Conservation (phyloP, 2,329 filamentous ascomycete species). For the Alternaria ethzedia region DNA sequence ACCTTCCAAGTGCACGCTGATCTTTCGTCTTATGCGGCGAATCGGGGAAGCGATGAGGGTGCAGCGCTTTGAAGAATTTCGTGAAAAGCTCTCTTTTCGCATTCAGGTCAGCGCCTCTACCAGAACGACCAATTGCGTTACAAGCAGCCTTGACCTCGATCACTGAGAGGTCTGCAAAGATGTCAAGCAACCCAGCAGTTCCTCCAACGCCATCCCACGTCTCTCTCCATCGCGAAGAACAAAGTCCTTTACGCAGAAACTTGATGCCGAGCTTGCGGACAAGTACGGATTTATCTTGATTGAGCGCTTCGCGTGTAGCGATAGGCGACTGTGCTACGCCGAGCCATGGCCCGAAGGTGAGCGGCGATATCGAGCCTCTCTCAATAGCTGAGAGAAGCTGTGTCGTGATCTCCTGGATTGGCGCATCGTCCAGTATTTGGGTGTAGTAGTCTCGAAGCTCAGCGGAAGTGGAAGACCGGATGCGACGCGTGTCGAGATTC, state of each 20-base stretch:
- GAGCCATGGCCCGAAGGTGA: conserved; percentile 34
- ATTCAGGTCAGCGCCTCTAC: conserved; percentile 12
- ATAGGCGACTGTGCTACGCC: conserved; percentile 24
- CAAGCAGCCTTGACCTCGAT: conserved; percentile 28
- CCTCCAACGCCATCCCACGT: conserved; percentile 38
- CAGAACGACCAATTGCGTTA: conserved; percentile 21
- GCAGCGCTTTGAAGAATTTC: conserved; percentile 29
- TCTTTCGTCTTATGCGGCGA: conserved; percentile 17
- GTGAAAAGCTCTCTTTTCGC: conserved; percentile 28
- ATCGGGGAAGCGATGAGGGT: conserved; percentile 25
- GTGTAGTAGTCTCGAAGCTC: conserved; percentile 15
- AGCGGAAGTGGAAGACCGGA: conserved; percentile 6
- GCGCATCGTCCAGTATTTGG: not conserved
- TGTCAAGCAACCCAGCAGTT: conserved; percentile 28
- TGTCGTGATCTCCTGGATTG: conserved; percentile 6
- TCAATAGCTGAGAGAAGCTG: conserved; percentile 18
- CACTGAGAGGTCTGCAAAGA: conserved; percentile 35
- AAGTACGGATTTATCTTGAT: conserved; percentile 29
- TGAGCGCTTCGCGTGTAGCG: conserved; percentile 22
- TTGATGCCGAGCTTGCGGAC: conserved; percentile 29
- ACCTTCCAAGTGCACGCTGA: conserved; percentile 22
- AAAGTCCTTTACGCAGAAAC: conserved; percentile 23
- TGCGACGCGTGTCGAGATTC: conserved; percentile 6
- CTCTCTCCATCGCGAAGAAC: conserved; percentile 27
- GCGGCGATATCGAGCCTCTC: conserved; percentile 24